Percentiles rank a stretch among this genome's conserved stretches.
Evolutionary conservation across 495 filamentous ascomycete genomes (phyloP).

Genomic region (Penicillium ochrochloron): DNA sequence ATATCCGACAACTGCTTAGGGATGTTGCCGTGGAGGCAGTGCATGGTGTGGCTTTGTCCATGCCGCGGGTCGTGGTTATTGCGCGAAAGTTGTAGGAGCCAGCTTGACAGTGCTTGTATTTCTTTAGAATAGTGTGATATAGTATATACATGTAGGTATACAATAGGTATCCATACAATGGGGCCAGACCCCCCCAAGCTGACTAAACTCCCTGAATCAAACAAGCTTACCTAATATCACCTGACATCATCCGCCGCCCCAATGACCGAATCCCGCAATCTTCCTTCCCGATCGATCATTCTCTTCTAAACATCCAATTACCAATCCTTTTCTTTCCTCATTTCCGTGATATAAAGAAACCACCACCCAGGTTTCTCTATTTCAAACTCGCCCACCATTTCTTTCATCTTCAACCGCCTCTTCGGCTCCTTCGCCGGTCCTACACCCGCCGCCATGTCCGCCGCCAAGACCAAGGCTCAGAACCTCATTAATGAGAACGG

Average conservation of each 20-base stretch:
- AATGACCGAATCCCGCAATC: slow-evolving; percentile 22
- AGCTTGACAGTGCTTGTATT: too few relatives aligned
- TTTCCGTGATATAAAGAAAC: slow-evolving; percentile 22
- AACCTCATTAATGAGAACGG: slow-evolving; percentile 87
- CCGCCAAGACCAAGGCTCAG: slow-evolving; percentile 85
- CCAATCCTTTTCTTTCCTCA: slow-evolving; percentile 14
- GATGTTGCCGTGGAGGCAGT: too few relatives aligned
- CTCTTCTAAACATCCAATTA: slow-evolving; percentile 1
- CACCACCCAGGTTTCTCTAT: slow-evolving; percentile 15
- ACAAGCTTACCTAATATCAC: slow-evolving; percentile 30
- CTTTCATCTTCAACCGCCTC: slow-evolving; percentile 76
- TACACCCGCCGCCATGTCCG: slow-evolving; percentile 72
- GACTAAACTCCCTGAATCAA: background rate
- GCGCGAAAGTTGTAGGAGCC: too few relatives aligned
- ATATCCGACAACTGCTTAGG: too few relatives aligned
- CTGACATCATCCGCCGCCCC: slow-evolving; percentile 34
- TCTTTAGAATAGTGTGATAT: too few relatives aligned
- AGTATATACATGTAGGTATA: too few relatives aligned
- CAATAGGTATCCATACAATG: too few relatives aligned
- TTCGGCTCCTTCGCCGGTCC: slow-evolving; percentile 65
- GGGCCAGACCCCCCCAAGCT: background rate
- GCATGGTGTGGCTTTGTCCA: too few relatives aligned
- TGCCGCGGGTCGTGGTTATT: too few relatives aligned
- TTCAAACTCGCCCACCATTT: slow-evolving; percentile 59
- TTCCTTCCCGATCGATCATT: slow-evolving; percentile 1